Percentiles rank a stretch among this genome's conserved stretches.
These are phyloP conservation scores for Rhizophora apiculata DNA, from an alignment of 345 rosid species.

Conservation along the genomic window DNA sequence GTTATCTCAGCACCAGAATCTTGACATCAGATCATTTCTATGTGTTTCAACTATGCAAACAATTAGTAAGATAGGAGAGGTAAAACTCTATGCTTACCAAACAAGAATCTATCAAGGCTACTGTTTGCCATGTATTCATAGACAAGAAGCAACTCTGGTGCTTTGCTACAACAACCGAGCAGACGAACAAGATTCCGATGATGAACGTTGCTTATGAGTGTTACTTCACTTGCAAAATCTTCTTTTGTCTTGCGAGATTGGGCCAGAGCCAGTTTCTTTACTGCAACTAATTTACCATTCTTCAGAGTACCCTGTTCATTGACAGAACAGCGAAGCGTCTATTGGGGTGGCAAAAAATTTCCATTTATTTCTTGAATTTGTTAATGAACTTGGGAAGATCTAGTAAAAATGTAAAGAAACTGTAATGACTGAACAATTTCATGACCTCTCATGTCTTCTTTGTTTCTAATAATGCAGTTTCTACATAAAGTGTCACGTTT, in stretches of 20 bases:
- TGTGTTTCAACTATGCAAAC: too few relatives aligned
- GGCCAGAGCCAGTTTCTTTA: conserved; percentile 41
- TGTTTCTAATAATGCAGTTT: too few relatives aligned
- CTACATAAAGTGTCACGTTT: too few relatives aligned
- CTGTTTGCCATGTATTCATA: conserved; percentile 48
- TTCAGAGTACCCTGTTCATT: conserved; percentile 35
- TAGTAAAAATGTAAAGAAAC: too few relatives aligned
- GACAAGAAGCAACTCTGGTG: conserved; percentile 43
- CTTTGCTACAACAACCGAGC: conserved; percentile 45
- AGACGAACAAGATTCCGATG: conserved; percentile 47
- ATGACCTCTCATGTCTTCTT: too few relatives aligned
- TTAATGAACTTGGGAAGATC: too few relatives aligned
- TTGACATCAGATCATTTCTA: too few relatives aligned
- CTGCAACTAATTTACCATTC: conserved; percentile 51
- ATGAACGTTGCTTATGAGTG: conserved; percentile 51
- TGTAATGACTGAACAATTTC: too few relatives aligned
- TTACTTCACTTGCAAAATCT: conserved; percentile 46
- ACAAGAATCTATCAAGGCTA: conserved; percentile 35
- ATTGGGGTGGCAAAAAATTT: too few relatives aligned
- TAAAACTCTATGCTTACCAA: not conserved
- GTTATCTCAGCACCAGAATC: too few relatives aligned
- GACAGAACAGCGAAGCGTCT: not conserved
- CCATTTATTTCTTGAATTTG: too few relatives aligned
- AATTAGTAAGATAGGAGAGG: too few relatives aligned
- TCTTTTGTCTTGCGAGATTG: conserved; percentile 25